These are phyloP conservation scores for Cyberlindnera petersonii DNA, from an alignment of 805 yeast genomes.

Conservation along the genomic window DNA sequence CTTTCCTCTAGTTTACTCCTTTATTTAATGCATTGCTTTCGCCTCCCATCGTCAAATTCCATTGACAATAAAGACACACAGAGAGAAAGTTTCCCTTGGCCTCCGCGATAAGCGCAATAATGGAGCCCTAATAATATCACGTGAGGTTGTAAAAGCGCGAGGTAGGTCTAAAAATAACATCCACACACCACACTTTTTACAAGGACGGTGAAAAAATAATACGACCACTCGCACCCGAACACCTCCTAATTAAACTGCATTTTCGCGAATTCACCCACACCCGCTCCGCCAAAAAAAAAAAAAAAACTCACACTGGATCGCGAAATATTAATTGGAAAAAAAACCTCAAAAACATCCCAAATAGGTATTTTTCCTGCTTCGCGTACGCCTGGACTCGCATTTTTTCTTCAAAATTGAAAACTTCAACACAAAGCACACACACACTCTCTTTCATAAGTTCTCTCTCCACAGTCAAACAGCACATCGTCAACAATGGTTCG, in stretches of 20 bases:
- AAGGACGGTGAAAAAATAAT: constrained; percentile 11
- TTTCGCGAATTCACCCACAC: background rate
- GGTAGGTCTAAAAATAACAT: constrained; percentile 4
- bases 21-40: background rate
- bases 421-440: constrained; percentile 4
- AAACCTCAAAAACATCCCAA: constrained; percentile 8
- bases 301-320: background rate
- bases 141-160: background rate
- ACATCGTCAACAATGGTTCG: constrained; percentile 71
- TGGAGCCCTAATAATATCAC: constrained; percentile 1
- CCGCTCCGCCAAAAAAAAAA: background rate
- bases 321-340: background rate
- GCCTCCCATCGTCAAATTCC: no score
- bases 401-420: constrained; percentile 13
- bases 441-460: background rate
- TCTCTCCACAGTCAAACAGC: constrained; percentile 7
- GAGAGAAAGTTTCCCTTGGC: no score
- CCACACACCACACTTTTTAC: constrained; percentile 10
- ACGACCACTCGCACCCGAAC: constrained; percentile 8
- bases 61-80: no score
- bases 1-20: background rate
- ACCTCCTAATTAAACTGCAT: constrained; percentile 1
- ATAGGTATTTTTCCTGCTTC: constrained; percentile 2
- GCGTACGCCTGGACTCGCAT: background rate
- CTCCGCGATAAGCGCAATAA: constrained; percentile 10